phyloP scores from a whole-genome alignment of 2,329 filamentous ascomycete species.

The Penicillium sp. region DNA sequence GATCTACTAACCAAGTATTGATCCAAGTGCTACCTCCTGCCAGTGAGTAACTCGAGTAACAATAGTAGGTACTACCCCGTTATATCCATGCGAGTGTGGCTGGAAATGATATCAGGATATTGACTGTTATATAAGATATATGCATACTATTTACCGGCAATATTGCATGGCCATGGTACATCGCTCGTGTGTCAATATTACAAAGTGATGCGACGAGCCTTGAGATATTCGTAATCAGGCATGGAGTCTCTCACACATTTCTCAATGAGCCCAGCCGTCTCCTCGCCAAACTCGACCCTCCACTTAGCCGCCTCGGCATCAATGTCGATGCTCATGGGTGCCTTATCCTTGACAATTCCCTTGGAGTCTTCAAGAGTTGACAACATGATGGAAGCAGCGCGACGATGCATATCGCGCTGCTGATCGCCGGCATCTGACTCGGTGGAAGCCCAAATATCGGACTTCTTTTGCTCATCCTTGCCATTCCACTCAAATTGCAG shows the following conservation, averaged over 20 bases:
- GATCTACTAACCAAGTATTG: not conserved
- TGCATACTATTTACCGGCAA: conserved; percentile 6
- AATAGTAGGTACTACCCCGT: no score
- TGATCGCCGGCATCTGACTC: not conserved
- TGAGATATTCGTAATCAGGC: conserved; percentile 47
- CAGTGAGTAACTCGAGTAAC: no score
- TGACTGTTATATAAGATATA: not conserved
- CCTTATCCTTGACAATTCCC: conserved; percentile 39
- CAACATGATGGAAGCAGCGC: conserved; percentile 23
- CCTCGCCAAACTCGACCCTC: conserved; percentile 41
- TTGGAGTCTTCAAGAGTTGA: conserved; percentile 37
- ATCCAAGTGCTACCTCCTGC: no score
- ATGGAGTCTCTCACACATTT: conserved; percentile 37
- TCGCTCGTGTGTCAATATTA: not conserved
- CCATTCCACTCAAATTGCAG: conserved; percentile 39
- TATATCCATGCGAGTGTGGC: no score
- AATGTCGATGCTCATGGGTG: conserved; percentile 37
- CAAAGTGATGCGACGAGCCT: conserved; percentile 24
- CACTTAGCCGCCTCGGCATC: conserved; percentile 39
- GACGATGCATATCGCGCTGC: not conserved
- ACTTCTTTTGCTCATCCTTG: conserved; percentile 10
- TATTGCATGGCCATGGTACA: no score
- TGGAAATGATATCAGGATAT: not conserved
- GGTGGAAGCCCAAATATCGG: not conserved
- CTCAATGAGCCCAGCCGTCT: conserved; percentile 29